Evolutionary conservation across 768 basidiomycete species (phyloP).

Genomic region (Lyophyllum semitale): DNA sequence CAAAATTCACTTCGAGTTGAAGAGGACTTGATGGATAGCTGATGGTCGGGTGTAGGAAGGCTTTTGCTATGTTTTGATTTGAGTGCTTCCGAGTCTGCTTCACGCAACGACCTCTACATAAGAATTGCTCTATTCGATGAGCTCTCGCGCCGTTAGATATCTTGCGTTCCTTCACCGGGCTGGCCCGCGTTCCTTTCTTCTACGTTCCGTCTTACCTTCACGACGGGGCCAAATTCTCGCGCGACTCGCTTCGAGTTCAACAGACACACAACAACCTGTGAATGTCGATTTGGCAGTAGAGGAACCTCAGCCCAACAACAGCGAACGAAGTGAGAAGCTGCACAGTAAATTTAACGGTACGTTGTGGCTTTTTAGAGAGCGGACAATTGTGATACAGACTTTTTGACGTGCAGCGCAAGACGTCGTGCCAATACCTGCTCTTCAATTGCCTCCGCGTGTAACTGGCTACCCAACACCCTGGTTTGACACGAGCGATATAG

Average conservation of each 20-base stretch:
- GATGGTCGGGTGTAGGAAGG: background rate
- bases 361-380: background rate
- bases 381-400: background rate
- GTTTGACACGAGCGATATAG: slow-evolving; percentile 31
- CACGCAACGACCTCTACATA: background rate
- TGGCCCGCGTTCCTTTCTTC: background rate
- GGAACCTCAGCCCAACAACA: background rate
- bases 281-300: background rate
- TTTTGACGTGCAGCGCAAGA: background rate
- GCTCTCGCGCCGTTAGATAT: slow-evolving; percentile 1
- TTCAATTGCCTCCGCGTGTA: slow-evolving; percentile 19
- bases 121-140: background rate
- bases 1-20: too few species aligned
- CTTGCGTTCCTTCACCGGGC: background rate
- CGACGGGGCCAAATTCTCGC: background rate
- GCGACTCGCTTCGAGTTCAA: background rate
- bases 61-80: background rate
- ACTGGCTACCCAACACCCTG: slow-evolving; percentile 32
- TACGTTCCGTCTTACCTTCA: background rate
- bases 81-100: background rate
- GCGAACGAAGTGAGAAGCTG: background rate
- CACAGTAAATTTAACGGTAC: background rate
- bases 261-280: background rate
- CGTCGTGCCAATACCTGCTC: background rate
- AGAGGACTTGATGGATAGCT: too few species aligned